Percentiles rank a stretch among this genome's conserved stretches.
These are phyloP conservation scores for Nicotiana tabacum DNA, from an alignment of 257 asterid genomes.

Conservation along the genomic window DNA sequence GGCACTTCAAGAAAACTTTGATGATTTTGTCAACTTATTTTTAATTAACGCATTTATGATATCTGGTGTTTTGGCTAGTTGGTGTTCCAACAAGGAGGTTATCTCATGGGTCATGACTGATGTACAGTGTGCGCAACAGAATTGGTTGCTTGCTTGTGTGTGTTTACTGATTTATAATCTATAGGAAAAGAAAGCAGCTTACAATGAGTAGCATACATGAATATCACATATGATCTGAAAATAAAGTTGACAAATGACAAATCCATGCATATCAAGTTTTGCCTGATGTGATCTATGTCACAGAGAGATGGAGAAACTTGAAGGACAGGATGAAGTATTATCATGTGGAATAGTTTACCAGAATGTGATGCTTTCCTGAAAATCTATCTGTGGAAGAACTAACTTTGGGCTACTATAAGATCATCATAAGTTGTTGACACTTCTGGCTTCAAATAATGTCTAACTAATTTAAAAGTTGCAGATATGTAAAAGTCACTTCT, in stretches of 20 bases:
- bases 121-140: neutral
- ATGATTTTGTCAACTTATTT: neutral
- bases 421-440: too few relatives aligned
- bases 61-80: neutral
- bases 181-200: neutral
- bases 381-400: neutral
- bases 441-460: neutral
- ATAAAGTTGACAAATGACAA: neutral
- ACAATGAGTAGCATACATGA: neutral
- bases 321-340: neutral
- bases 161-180: neutral
- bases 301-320: neutral
- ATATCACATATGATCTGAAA: neutral
- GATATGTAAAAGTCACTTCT: neutral
- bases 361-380: neutral
- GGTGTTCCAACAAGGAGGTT: neutral
- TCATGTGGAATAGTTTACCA: neutral
- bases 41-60: neutral
- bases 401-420: neutral
- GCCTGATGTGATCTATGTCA: neutral
- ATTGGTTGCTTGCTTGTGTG: neutral
- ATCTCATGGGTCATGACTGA: neutral
- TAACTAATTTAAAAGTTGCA: neutral
- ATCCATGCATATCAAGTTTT: neutral
- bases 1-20: neutral